Conservation (phyloP, 2,329 filamentous ascomycete genomes). For the Colletotrichum sp. region DNA sequence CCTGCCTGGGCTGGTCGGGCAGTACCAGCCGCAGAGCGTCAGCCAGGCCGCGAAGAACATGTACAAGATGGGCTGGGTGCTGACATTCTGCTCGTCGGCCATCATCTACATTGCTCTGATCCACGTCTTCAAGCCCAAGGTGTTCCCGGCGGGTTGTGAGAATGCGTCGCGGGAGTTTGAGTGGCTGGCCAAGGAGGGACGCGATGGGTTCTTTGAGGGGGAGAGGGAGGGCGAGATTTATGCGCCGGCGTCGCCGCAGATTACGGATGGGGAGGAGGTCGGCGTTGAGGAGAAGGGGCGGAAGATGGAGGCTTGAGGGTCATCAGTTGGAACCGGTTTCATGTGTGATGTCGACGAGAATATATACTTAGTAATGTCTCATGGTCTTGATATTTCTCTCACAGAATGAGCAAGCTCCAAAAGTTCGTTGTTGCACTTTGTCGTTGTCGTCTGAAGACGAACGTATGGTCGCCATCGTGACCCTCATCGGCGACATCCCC, state of each 20-base stretch:
- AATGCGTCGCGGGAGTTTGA: slow-evolving; percentile 20
- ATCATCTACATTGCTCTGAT: slow-evolving; percentile 27
- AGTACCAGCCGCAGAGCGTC: slow-evolving; percentile 28
- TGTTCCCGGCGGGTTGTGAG: slow-evolving; percentile 27
- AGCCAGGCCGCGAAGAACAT: slow-evolving; percentile 28
- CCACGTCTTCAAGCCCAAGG: slow-evolving; percentile 23
- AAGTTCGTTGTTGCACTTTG: no score
- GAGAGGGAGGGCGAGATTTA: slow-evolving; percentile 21
- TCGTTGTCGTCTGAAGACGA: no score
- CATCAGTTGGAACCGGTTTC: rapidly evolving
- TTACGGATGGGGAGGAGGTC: slow-evolving; percentile 7
- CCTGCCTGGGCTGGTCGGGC: slow-evolving; percentile 30
- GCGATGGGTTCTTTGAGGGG: slow-evolving; percentile 28
- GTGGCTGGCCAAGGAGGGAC: slow-evolving; percentile 28
- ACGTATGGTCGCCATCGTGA: no score
- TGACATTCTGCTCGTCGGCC: slow-evolving; percentile 30
- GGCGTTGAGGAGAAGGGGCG: neutral
- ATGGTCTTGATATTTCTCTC: no score
- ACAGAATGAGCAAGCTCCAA: no score
- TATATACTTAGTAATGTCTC: neutral
- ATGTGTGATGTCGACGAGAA: no score
- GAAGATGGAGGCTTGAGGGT: neutral
- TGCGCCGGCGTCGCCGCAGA: slow-evolving; percentile 6
- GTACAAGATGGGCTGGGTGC: slow-evolving; percentile 34
- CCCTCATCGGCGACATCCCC: neutral